A percentile compares a stretch with the other conserved stretches of the same genome.
phyloP scores from a whole-genome alignment of 495 filamentous ascomycete species.

The Rusavskia elegans region DNA sequence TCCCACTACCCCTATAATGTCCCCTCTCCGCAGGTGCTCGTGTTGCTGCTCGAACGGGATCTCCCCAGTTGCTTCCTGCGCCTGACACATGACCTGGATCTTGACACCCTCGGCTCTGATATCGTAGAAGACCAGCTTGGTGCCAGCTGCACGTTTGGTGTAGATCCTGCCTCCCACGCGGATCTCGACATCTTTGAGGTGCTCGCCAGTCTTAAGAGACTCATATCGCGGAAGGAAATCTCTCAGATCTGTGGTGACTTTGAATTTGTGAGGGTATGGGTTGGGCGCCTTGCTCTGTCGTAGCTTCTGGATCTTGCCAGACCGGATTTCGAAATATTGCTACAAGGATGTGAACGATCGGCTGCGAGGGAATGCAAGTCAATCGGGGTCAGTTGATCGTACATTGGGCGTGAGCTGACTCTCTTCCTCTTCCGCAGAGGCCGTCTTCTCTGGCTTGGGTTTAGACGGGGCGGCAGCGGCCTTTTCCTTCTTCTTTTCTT shows the following conservation, averaged over 20 bases:
- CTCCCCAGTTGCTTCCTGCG: constrained; percentile 47
- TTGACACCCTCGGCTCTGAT: constrained; percentile 68
- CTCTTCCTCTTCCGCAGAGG: constrained; percentile 51
- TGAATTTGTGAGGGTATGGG: constrained; percentile 96
- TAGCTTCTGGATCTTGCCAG: constrained; percentile 69
- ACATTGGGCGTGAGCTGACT: constrained; percentile 82
- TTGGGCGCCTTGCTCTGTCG: constrained; percentile 65
- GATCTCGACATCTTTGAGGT: constrained; percentile 52
- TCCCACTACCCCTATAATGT: constrained; percentile 79
- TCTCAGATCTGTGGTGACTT: constrained; percentile 60
- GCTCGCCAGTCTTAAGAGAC: constrained; percentile 72
- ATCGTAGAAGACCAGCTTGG: constrained; percentile 89
- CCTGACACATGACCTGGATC: constrained; percentile 84
- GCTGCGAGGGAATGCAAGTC: background rate
- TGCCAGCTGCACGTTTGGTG: constrained; percentile 66
- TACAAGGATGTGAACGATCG: constrained; percentile 16
- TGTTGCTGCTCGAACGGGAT: constrained; percentile 71
- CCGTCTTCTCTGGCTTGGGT: constrained; percentile 49
- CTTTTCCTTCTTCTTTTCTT: constrained; percentile 76
- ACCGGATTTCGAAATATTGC: constrained; percentile 98
- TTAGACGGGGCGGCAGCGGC: constrained; percentile 57
- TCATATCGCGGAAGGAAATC: constrained; percentile 62
- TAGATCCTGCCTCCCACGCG: constrained; percentile 74
- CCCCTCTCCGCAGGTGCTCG: constrained; percentile 74
- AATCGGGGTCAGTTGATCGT: background rate